Percentiles rank a stretch among this genome's conserved stretches.
Conservation (phyloP, 1,284 basidiomycete genomes). For the Pyrrhoderma noxium region DNA sequence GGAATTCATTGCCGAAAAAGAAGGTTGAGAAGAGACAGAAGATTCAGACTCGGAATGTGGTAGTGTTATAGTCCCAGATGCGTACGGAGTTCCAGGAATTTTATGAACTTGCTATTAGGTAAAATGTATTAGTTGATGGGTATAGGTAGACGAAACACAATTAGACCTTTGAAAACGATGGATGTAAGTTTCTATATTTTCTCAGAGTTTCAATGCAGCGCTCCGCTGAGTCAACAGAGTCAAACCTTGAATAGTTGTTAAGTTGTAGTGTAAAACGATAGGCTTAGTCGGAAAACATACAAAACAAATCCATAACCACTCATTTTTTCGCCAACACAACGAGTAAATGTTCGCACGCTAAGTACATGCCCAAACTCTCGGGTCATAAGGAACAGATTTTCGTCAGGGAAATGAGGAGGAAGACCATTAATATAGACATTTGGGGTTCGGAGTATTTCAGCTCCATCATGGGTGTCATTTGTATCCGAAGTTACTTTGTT, state of each 20-base stretch:
- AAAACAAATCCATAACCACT: conserved; percentile 29
- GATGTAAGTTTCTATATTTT: conserved; percentile 27
- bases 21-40: conserved; percentile 12
- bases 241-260: conserved; percentile 22
- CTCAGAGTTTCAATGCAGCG: conserved; percentile 26
- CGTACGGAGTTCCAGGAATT: conserved; percentile 23
- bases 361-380: conserved; percentile 25
- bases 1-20: conserved; percentile 9
- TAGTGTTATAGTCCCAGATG: conserved; percentile 15
- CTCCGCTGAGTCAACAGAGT: conserved; percentile 25
- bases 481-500: background rate
- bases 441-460: conserved; percentile 21
- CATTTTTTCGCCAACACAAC: conserved; percentile 25
- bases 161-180: conserved; percentile 27
- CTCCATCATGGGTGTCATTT: background rate
- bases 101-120: conserved; percentile 23
- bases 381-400: conserved; percentile 32
- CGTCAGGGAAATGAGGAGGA: conserved; percentile 40
- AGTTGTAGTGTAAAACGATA: background rate
- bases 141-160: background rate
- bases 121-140: background rate
- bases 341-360: conserved; percentile 28
- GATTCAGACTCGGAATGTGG: conserved; percentile 9
- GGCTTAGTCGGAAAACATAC: conserved; percentile 18
- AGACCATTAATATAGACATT: conserved; percentile 47